Evolutionary conservation across 345 rosid genomes (phyloP).

Genomic region (Aquilaria malaccensis): DNA sequence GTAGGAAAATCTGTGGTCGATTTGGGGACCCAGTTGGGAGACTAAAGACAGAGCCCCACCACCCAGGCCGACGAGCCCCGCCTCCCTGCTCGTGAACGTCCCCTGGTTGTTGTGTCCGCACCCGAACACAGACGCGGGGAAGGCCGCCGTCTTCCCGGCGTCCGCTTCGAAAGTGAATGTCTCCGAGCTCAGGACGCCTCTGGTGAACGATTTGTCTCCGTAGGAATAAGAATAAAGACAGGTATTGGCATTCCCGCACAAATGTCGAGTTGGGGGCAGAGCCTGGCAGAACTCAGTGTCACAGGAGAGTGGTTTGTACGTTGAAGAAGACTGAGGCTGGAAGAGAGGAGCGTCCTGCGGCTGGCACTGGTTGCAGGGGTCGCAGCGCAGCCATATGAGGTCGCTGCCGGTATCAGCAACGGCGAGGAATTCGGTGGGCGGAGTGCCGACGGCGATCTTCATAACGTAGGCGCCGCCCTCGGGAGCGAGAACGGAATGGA

Average conservation of each 20-base stretch:
- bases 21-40: background rate
- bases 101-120: background rate
- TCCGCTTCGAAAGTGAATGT: background rate
- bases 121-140: background rate
- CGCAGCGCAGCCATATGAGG: conserved; percentile 24
- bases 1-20: background rate
- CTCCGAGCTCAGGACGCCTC: background rate
- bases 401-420: conserved; percentile 28
- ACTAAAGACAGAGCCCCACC: background rate
- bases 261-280: too few relatives aligned
- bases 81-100: background rate
- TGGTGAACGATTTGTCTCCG: too few relatives aligned
- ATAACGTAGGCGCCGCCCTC: conserved; percentile 21
- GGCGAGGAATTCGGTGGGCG: conserved; percentile 15
- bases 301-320: conserved; percentile 21
- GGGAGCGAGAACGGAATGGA: conserved; percentile 14
- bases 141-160: background rate
- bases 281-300: conserved; percentile 8
- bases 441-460: conserved; percentile 27
- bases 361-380: conserved; percentile 24
- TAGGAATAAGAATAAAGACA: conserved; percentile 35
- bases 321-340: conserved; percentile 16
- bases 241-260: background rate
- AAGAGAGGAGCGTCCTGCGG: conserved; percentile 19
- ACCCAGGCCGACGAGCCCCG: conserved; percentile 1